Conservation (phyloP, 2,329 filamentous ascomycete genomes). For the Onygena corvina region DNA sequence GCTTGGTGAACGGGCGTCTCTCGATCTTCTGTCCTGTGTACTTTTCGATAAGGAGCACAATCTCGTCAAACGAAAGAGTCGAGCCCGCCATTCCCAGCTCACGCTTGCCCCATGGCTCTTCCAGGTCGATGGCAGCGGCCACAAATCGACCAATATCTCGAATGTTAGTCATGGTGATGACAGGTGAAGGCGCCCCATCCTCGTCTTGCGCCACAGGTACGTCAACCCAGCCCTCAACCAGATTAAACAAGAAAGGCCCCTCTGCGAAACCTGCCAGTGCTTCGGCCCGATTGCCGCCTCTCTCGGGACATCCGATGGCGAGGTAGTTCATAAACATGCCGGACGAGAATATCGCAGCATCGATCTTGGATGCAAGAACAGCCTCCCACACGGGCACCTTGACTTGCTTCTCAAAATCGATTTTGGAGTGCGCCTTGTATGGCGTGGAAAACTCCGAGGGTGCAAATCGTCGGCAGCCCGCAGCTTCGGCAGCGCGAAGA, state of each 20-base stretch:
- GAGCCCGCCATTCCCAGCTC: conserved; percentile 26
- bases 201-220: conserved; percentile 20
- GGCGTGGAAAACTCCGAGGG: conserved; percentile 32
- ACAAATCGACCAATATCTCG: conserved; percentile 25
- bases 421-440: conserved; percentile 13
- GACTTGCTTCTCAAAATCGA: conserved; percentile 18
- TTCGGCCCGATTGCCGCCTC: conserved; percentile 7
- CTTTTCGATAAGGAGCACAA: conserved; percentile 19
- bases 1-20: neutral
- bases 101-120: conserved; percentile 19
- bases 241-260: conserved; percentile 14
- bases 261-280: conserved; percentile 17
- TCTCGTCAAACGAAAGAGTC: conserved; percentile 20
- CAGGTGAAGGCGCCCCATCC: conserved; percentile 14
- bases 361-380: conserved; percentile 21
- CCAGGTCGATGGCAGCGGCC: conserved; percentile 23
- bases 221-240: conserved; percentile 20
- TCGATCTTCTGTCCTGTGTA: conserved; percentile 12
- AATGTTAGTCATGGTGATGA: conserved; percentile 24
- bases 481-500: conserved; percentile 32
- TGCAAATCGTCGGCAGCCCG: conserved; percentile 37
- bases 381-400: conserved; percentile 21
- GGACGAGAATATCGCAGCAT: conserved; percentile 23
- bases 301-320: conserved; percentile 17
- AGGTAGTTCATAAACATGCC: conserved; percentile 30